phyloP scores from a whole-genome alignment of 2,329 filamentous ascomycete genomes.

The Thelonectria olida region DNA sequence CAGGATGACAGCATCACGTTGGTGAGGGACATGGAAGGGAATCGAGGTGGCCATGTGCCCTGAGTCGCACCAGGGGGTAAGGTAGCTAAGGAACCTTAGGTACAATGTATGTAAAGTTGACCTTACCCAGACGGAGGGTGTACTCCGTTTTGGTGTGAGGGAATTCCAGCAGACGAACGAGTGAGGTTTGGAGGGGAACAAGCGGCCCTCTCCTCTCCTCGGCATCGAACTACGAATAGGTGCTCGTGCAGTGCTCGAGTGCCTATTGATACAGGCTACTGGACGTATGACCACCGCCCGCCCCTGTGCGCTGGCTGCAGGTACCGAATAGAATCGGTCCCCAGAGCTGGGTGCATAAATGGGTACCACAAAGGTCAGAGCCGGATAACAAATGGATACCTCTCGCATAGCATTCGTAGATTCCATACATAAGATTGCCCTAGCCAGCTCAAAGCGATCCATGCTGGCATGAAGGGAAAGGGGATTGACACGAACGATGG shows the following conservation, averaged over 20 bases:
- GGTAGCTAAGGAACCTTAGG: not conserved
- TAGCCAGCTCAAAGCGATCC: not conserved
- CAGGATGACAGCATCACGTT: not conserved
- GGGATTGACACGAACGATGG: not conserved
- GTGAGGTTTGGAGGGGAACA: not conserved
- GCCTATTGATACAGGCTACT: too few species aligned
- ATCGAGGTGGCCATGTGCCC: not conserved
- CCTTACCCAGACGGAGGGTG: not conserved
- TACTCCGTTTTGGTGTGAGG: conserved; percentile 8
- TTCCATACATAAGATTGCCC: not conserved
- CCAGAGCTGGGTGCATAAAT: not conserved
- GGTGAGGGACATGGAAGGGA: not conserved
- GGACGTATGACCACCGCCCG: not conserved
- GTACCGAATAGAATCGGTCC: conserved; percentile 13
- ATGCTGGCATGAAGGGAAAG: not conserved
- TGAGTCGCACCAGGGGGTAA: not conserved
- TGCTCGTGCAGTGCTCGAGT: too few species aligned
- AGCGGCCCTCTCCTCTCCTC: not conserved
- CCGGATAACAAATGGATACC: not conserved
- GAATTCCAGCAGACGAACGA: conserved; percentile 7
- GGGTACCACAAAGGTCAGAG: not conserved
- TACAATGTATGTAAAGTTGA: not conserved
- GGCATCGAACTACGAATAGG: not conserved
- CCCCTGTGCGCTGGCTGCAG: conserved; percentile 19
- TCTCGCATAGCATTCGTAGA: not conserved